Evolutionary conservation across 148 eudicot species (phyloP).

Genomic region (Suaeda aralocaspica): DNA sequence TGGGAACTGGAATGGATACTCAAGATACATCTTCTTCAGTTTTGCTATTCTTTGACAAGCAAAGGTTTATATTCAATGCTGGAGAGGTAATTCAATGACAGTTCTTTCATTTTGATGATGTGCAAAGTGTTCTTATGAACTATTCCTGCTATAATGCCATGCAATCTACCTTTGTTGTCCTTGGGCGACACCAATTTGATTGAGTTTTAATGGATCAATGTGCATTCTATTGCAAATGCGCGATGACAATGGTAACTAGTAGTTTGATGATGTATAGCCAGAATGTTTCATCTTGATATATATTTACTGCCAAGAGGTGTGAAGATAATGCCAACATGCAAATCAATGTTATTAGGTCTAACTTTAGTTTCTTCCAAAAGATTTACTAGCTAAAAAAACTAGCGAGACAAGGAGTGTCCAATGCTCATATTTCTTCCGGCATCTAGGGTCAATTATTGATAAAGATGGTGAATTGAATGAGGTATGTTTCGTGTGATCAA

Average conservation of each 20-base stretch:
- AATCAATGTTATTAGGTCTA: no score
- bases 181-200: background rate
- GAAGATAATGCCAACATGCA: no score
- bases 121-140: background rate
- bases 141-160: background rate
- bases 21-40: constrained; percentile 93
- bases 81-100: constrained; percentile 75
- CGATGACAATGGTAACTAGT: background rate
- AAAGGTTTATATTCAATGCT: constrained; percentile 90
- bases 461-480: no score
- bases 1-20: constrained; percentile 98
- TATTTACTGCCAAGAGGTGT: no score
- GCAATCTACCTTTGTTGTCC: background rate
- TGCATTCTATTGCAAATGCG: background rate
- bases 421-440: no score
- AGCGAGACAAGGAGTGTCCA: no score
- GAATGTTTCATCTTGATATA: no score
- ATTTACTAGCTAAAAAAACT: no score
- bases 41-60: constrained; percentile 86
- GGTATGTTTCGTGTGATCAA: no score
- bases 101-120: background rate
- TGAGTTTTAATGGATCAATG: background rate
- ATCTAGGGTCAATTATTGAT: no score
- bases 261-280: background rate
- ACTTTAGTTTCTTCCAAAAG: no score